Base-by-base conservation (phyloP, 441 rosid genomes). In the Erodium texanum region DNA sequence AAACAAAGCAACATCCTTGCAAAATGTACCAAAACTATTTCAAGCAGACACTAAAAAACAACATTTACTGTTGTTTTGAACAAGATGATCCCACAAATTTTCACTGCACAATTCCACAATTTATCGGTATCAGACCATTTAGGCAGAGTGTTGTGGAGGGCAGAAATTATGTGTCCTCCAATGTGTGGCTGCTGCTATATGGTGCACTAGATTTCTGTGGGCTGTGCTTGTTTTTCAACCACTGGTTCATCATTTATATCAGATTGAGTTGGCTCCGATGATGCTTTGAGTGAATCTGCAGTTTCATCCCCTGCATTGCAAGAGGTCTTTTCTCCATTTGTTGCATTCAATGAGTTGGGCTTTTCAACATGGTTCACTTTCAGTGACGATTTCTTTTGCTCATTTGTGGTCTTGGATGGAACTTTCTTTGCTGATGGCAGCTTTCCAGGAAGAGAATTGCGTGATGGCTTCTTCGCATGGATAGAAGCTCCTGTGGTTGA, bases 381-480 rank as follows among this genome's bases (percentile, higher is more conserved):
- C 22, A 19, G 22, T 54, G 61, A 54, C 7, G 61, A 19, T 20
- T 19, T 54, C 22, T 54, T 54, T 19, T 22, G 23, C 15, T 70
- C 80, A 23, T 64, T 74, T 27, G 66, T 70, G 56, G 74, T 70
- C 68, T 64, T 78, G 7, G 89, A 74, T 66, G 81, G 83, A 64
- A 64, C 77, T 38, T 82, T 82, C 85, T 79, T 88, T 69, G 89
- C 89, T 70, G 98, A 94, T 75, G 99, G 96, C 81, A 92, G 83
- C 82, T 87, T 54, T 23, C 23, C 88, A 45, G 96, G 94, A 65
- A 95, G 95, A 34, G 99, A 95, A 75, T 82, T 90, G 62, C 93
- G 82, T 62, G 61, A 76, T 9, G 90, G 95, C 85, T 85, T 87
- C 79, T 89, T 95, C 67, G 76, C 66, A 64, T 62, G 78, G 59